Percentiles rank a stretch among this genome's conserved stretches.
Evolutionary conservation across 2,329 filamentous ascomycete species (phyloP).

Genomic region (Epichloe bromicola): DNA sequence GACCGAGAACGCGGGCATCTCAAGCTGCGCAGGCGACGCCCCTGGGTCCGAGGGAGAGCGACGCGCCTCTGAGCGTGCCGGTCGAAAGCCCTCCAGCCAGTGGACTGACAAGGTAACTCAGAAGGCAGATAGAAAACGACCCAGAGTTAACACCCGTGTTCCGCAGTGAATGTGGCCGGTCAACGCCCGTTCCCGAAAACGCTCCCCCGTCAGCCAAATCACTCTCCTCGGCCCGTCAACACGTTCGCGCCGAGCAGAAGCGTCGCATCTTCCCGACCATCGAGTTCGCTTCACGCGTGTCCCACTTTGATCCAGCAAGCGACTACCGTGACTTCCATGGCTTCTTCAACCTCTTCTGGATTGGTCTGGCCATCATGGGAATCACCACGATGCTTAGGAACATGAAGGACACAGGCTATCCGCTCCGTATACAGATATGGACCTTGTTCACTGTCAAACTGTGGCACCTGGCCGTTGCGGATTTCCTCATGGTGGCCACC

Average conservation of each 20-base stretch:
- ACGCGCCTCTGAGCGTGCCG: constrained; percentile 19
- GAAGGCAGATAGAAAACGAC: background rate
- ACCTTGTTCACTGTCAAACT: constrained; percentile 76
- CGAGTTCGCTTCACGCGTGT: constrained; percentile 80
- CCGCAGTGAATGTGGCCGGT: constrained; percentile 48
- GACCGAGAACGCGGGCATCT: constrained; percentile 39
- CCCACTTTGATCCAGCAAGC: constrained; percentile 86
- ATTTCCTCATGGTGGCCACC: constrained; percentile 71
- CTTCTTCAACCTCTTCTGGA: constrained; percentile 98
- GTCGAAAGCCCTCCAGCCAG: constrained; percentile 24
- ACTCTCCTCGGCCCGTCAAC: constrained; percentile 72
- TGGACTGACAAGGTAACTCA: constrained; percentile 31
- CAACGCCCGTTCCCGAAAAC: constrained; percentile 75
- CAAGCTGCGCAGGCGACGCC: constrained; percentile 30
- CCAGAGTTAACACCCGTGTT: background rate
- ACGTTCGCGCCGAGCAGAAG: constrained; percentile 67
- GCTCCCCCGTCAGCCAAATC: constrained; percentile 87
- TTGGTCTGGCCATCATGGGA: constrained; percentile 91
- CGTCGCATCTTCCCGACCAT: constrained; percentile 85
- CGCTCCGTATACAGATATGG: constrained; percentile 79
- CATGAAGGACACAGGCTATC: constrained; percentile 83
- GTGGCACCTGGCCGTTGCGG: constrained; percentile 72
- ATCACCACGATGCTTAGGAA: constrained; percentile 89
- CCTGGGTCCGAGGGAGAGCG: constrained; percentile 20
- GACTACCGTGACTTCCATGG: constrained; percentile 91